Conservation (phyloP, 352 stramenopile species). For the Plasmopara viticola region DNA sequence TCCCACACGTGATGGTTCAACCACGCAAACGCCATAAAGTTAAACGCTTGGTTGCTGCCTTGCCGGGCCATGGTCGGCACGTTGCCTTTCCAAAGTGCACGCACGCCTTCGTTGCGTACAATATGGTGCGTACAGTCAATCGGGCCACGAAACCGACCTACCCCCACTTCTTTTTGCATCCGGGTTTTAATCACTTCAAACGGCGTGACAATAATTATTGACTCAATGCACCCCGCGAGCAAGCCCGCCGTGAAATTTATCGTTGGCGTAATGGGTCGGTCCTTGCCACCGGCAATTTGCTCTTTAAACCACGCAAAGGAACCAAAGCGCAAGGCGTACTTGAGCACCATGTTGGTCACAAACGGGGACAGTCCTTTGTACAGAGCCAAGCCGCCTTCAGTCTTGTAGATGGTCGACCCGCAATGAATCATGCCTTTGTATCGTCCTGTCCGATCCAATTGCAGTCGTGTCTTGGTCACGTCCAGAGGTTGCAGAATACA, state of each 20-base stretch:
- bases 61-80: constrained; percentile 95
- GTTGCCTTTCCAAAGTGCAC: constrained; percentile 94
- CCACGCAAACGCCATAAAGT: constrained; percentile 94
- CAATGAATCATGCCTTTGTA: constrained; percentile 87
- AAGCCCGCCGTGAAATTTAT: constrained; percentile 89
- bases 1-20: constrained; percentile 91
- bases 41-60: constrained; percentile 97
- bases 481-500: constrained; percentile 80
- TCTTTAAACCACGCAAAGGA: constrained; percentile 86
- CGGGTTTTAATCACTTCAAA: constrained; percentile 98
- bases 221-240: constrained; percentile 91
- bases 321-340: constrained; percentile 85
- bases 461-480: constrained; percentile 82
- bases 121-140: constrained; percentile 92
- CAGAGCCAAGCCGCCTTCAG: constrained; percentile 62
- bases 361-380: constrained; percentile 86
- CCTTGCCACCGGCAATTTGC: constrained; percentile 63
- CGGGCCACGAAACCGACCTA: constrained; percentile 85
- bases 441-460: constrained; percentile 64
- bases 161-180: constrained; percentile 92
- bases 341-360: constrained; percentile 86
- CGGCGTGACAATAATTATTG: constrained; percentile 94
- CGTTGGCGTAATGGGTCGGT: constrained; percentile 56
- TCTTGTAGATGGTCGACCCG: constrained; percentile 69
- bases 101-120: constrained; percentile 89